A percentile compares a stretch with the other conserved stretches of the same genome.
Evolutionary conservation across 257 asterid genomes (phyloP).

Genomic region (Nicotiana benthamiana): DNA sequence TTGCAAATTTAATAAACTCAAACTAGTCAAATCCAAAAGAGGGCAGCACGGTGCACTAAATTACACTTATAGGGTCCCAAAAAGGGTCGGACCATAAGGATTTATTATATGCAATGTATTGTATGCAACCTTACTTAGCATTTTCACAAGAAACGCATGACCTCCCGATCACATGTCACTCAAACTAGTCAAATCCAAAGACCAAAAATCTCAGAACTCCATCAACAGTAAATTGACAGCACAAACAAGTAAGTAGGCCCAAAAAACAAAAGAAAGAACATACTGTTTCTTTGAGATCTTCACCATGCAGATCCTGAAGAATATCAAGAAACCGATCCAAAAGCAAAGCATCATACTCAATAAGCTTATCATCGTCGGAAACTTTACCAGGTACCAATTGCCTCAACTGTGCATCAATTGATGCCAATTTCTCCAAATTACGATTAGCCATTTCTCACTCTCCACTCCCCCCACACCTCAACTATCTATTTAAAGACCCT

Average conservation of each 20-base stretch:
- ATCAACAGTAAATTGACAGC: too few relatives aligned
- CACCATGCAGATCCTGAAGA: constrained; percentile 47
- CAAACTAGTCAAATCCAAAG: not conserved
- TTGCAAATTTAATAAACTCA: too few relatives aligned
- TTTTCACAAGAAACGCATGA: too few relatives aligned
- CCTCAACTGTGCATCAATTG: constrained; percentile 47
- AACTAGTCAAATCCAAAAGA: too few relatives aligned
- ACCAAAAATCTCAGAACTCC: not conserved
- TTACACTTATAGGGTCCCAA: too few relatives aligned
- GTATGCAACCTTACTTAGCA: too few relatives aligned
- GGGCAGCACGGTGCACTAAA: too few relatives aligned
- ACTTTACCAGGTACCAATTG: constrained; percentile 38
- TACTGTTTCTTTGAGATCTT: constrained; percentile 41
- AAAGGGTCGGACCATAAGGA: too few relatives aligned
- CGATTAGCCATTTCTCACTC: constrained; percentile 23
- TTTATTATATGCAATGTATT: too few relatives aligned
- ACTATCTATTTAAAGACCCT: constrained; percentile 5
- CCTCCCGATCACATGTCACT: too few relatives aligned
- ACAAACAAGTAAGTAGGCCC: too few relatives aligned
- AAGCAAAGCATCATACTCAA: constrained; percentile 50
- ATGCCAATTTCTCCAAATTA: constrained; percentile 39
- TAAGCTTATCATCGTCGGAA: constrained; percentile 48
- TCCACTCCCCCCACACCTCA: not conserved
- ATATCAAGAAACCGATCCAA: constrained; percentile 45
- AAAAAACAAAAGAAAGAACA: not conserved